A percentile compares a stretch with the other conserved stretches of the same genome.
These are phyloP conservation scores for Beta lomatogona DNA, from an alignment of 179 eudicot genomes.

Conservation along the genomic window DNA sequence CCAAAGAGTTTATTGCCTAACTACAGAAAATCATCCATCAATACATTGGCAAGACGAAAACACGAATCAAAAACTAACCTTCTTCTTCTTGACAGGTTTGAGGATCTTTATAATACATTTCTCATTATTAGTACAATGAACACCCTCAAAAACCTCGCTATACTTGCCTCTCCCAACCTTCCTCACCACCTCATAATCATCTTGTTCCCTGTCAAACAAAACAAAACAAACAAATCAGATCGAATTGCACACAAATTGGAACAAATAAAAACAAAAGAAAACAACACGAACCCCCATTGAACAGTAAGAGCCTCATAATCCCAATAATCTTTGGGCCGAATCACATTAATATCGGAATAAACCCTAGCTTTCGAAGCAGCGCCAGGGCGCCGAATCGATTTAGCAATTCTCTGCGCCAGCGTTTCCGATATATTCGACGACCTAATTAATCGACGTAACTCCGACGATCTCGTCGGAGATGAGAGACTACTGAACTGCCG, in stretches of 20 bases:
- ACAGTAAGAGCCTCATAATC: constrained; percentile 81
- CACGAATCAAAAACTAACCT: constrained; percentile 35
- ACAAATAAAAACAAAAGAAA: neutral
- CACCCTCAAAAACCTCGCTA: constrained; percentile 80
- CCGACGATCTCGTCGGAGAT: constrained; percentile 27
- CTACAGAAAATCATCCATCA: neutral
- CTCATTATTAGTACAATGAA: constrained; percentile 60
- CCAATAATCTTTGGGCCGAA: constrained; percentile 79
- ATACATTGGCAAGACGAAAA: neutral
- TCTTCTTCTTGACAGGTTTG: constrained; percentile 84
- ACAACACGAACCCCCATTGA: constrained; percentile 69
- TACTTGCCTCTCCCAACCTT: constrained; percentile 85
- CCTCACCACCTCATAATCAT: constrained; percentile 81
- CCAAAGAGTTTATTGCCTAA: too few species aligned
- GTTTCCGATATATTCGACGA: constrained; percentile 39
- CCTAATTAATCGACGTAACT: constrained; percentile 17
- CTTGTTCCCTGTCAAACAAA: constrained; percentile 59
- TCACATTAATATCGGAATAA: constrained; percentile 69
- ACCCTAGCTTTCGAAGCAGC: constrained; percentile 87
- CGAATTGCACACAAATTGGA: neutral
- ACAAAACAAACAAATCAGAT: neutral
- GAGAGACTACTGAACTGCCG: neutral
- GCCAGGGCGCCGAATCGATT: constrained; percentile 83
- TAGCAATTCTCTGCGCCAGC: constrained; percentile 94
- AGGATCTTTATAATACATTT: constrained; percentile 75